phyloP scores from a whole-genome alignment of 2,329 filamentous ascomycete genomes.

The Xenosphaeropsis pyriputrescens region DNA sequence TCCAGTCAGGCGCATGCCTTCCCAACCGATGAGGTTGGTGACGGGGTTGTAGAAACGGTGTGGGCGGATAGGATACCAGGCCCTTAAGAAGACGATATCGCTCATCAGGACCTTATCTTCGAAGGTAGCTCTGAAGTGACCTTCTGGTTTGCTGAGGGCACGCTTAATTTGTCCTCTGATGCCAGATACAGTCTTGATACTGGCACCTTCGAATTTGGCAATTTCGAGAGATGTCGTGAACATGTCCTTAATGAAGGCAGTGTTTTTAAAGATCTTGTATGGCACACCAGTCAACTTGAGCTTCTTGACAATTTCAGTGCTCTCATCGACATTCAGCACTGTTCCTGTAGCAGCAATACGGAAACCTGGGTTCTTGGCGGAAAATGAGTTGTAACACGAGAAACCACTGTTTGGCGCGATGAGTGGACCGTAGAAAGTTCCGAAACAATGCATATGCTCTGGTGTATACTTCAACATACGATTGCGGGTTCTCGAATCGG shows the following conservation, averaged over 20 bases:
- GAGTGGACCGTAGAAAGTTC: constrained; percentile 85
- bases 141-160: constrained; percentile 83
- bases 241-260: constrained; percentile 97
- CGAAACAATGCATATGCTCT: constrained; percentile 98
- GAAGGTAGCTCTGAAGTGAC: constrained; percentile 91
- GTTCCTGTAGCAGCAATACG: constrained; percentile 89
- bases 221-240: constrained; percentile 88
- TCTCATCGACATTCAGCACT: constrained; percentile 86
- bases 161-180: constrained; percentile 95
- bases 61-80: constrained; percentile 93
- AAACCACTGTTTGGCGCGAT: constrained; percentile 95
- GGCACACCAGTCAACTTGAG: constrained; percentile 87
- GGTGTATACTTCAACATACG: constrained; percentile 98
- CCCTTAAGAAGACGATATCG: constrained; percentile 90
- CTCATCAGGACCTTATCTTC: constrained; percentile 97
- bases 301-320: constrained; percentile 97
- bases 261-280: constrained; percentile 99
- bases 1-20: constrained; percentile 86
- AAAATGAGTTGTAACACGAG: constrained; percentile 82
- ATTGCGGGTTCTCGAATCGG: constrained; percentile 83
- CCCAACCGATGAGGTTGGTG: constrained; percentile 83
- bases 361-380: constrained; percentile 75
- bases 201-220: constrained; percentile 93
- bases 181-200: constrained; percentile 91
- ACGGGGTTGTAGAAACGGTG: constrained; percentile 96